Conservation (phyloP, 345 rosid species). For the Pistacia integerrima region DNA sequence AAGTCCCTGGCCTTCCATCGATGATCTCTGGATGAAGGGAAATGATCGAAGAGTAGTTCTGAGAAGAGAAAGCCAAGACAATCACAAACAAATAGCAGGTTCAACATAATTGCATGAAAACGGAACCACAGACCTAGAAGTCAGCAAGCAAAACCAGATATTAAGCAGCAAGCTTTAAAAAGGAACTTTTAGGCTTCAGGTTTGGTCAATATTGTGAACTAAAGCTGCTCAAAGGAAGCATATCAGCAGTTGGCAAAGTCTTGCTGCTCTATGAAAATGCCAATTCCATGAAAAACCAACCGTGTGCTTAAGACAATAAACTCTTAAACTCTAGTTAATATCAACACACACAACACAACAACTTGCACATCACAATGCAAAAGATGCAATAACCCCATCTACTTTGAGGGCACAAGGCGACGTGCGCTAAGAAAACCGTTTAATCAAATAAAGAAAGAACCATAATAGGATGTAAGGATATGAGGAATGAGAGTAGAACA, state of each 20-base stretch:
- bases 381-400: slow-evolving; percentile 4
- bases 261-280: background rate
- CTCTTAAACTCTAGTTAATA: background rate
- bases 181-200: background rate
- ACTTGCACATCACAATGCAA: background rate
- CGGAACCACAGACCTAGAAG: slow-evolving; percentile 3
- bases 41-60: slow-evolving; percentile 94
- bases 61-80: slow-evolving; percentile 12
- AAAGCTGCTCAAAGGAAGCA: background rate
- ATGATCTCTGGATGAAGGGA: slow-evolving; percentile 91
- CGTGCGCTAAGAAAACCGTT: background rate
- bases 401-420: background rate
- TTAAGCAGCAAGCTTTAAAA: background rate
- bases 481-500: slow-evolving; percentile 4
- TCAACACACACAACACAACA: background rate
- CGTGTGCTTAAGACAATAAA: background rate
- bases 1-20: slow-evolving; percentile 78
- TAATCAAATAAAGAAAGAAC: slow-evolving; percentile 2
- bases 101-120: background rate
- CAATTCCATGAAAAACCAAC: background rate
- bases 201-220: slow-evolving; percentile 5
- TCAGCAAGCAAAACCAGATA: slow-evolving; percentile 8
- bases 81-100: background rate
- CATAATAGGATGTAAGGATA: background rate
- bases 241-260: background rate